Base-by-base conservation (phyloP, 2,329 filamentous ascomycete genomes). In the Eutypa lata region DNA sequence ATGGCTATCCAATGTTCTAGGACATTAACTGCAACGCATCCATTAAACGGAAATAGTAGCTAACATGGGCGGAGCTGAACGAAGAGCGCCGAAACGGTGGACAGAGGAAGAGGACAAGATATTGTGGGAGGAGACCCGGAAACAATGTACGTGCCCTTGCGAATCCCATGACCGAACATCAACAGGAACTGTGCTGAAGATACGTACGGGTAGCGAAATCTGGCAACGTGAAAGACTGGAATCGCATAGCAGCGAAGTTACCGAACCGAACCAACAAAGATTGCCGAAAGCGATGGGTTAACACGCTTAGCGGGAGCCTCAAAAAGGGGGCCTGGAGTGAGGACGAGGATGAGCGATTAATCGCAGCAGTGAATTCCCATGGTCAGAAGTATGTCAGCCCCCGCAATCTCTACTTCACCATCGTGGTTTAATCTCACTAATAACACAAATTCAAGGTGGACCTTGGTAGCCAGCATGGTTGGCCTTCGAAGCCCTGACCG, bases 401-500 rank as follows among this genome's bases (percentile, higher is more conserved):
- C 21, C 3, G 19, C 31, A 31, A 13, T 19, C 3, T 19, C n/a
- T 21, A 4, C 18, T 7, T 22, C 13, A 22, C 10, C 7, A 35
- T 31, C 10, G 11, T 47, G 42, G 14, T 22, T 13, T 22, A 49
- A 14, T 49, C 18, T 2, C 16, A n/a, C 44, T 44, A 37, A 51
- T n/a, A 50, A 56, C 28, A 54, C 28, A 24, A 26, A n/a, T n/a
- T 13, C 10, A 44, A 74, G 72, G 55, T 75, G 73, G 73, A 70
- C 72, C 3, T 59, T 70, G n/a, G 70, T 76, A 13, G 71, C 73
- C 42, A 65, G 68, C 33, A 61, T 65, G 7, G 70, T 76, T 10
- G 65, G 62, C 22, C 68, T 64, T 21, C 62, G 73, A 54, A 63
- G 70, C 65, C 46, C 45, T 7, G 53, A 55, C 47, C 61, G 61